Evolutionary conservation across 352 stramenopile genomes (phyloP).

Genomic region (Aphanomyces euteiches): DNA sequence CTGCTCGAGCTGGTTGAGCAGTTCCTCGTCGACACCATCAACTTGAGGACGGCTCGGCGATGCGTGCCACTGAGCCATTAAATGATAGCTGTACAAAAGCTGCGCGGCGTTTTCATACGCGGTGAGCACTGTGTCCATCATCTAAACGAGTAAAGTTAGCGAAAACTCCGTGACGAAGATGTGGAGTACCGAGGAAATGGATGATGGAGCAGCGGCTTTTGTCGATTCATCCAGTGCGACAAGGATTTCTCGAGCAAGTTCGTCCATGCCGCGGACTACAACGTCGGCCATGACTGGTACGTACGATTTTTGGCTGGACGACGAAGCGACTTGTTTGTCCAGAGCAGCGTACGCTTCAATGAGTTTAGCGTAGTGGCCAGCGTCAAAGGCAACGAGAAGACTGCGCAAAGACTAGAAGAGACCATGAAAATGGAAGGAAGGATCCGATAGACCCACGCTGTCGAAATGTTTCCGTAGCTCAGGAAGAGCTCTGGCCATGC

Average conservation of each 20-base stretch:
- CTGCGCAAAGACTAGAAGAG: constrained; percentile 57
- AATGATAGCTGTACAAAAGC: constrained; percentile 86
- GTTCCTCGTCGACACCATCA: constrained; percentile 77
- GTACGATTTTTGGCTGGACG: constrained; percentile 23
- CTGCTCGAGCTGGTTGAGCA: constrained; percentile 55
- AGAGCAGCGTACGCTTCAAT: constrained; percentile 79
- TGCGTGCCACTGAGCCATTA: constrained; percentile 88
- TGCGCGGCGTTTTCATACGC: constrained; percentile 69
- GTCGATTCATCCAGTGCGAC: not conserved
- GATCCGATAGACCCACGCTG: not conserved
- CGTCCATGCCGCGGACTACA: constrained; percentile 70
- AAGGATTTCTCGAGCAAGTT: constrained; percentile 37
- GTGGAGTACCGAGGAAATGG: constrained; percentile 5
- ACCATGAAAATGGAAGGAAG: not conserved
- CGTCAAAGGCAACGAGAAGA: constrained; percentile 65
- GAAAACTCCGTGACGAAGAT: not conserved
- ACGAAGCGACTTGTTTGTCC: constrained; percentile 62
- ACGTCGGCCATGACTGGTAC: constrained; percentile 75
- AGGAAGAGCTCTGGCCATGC: constrained; percentile 14
- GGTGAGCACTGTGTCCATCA: constrained; percentile 55
- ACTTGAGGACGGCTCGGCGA: constrained; percentile 68
- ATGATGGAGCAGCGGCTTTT: not conserved
- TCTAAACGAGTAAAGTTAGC: constrained; percentile 32
- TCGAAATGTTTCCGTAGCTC: constrained; percentile 29
- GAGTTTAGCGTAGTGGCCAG: constrained; percentile 70